phyloP scores from a whole-genome alignment of 176 grass and related monocot species.

The Oryza meyeriana region DNA sequence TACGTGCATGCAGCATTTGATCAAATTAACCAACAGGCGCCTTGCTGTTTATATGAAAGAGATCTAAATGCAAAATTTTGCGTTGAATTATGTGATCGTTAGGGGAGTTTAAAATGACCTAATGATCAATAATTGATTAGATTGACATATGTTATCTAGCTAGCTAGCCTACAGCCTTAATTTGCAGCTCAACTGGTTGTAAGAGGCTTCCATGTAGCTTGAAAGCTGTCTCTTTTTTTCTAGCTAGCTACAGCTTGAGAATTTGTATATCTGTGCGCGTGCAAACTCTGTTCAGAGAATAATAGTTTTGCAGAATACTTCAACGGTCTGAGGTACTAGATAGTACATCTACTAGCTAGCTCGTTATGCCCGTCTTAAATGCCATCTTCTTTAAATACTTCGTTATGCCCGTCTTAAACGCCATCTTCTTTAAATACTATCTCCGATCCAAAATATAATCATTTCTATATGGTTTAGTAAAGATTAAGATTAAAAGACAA shows the following conservation, averaged over 20 bases:
- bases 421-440: too few species aligned
- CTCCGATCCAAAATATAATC: too few species aligned
- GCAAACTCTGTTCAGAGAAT: background rate
- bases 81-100: background rate
- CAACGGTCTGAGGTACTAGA: background rate
- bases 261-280: background rate
- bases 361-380: too few species aligned
- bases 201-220: background rate
- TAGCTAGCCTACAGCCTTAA: background rate
- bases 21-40: background rate
- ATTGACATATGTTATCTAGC: background rate
- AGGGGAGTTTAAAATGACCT: background rate
- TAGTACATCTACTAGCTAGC: background rate
- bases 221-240: background rate
- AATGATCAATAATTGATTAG: background rate
- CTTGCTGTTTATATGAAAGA: background rate
- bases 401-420: too few species aligned
- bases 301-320: background rate
- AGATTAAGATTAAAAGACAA: too few species aligned
- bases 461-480: too few species aligned
- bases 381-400: too few species aligned
- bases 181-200: background rate
- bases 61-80: background rate
- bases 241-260: background rate
- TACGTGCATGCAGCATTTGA: background rate